Evolutionary conservation across 2,329 filamentous ascomycete genomes (phyloP).

Genomic region (Colletotrichum limetticola): DNA sequence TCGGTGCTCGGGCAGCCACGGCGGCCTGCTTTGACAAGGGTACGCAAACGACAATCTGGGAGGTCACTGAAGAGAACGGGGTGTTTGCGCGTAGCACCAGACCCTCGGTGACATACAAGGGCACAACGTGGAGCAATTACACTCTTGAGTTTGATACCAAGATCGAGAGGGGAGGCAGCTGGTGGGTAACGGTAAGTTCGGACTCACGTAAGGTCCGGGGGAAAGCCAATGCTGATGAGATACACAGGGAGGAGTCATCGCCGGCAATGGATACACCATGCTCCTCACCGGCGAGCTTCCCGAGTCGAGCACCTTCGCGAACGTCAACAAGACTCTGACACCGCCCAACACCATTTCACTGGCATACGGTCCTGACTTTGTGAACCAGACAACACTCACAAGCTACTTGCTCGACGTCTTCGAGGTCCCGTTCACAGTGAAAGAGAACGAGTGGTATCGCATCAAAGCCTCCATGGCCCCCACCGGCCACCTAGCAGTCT

Average conservation of each 20-base stretch:
- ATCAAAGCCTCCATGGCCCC: slow-evolving; percentile 46
- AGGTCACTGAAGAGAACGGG: slow-evolving; percentile 44
- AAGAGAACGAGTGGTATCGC: slow-evolving; percentile 49
- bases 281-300: slow-evolving; percentile 28
- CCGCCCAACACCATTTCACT: slow-evolving; percentile 48
- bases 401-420: slow-evolving; percentile 42
- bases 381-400: slow-evolving; percentile 48
- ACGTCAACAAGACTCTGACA: slow-evolving; percentile 46
- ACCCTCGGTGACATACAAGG: slow-evolving; percentile 42
- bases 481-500: slow-evolving; percentile 41
- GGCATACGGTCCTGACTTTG: slow-evolving; percentile 46
- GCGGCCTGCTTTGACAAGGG: slow-evolving; percentile 49
- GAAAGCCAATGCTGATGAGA: slow-evolving; percentile 23
- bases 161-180: slow-evolving; percentile 49
- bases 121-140: slow-evolving; percentile 44
- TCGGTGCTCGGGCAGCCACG: slow-evolving; percentile 47
- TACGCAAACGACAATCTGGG: slow-evolving; percentile 48
- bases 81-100: slow-evolving; percentile 47
- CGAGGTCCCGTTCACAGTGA: slow-evolving; percentile 40
- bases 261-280: slow-evolving; percentile 26
- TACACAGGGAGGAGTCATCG: slow-evolving; percentile 1
- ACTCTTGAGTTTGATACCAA: slow-evolving; percentile 49
- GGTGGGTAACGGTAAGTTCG: slow-evolving; percentile 47
- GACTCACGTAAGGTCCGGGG: too few relatives aligned
- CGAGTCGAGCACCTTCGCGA: slow-evolving; percentile 33